Evolutionary conservation across 345 rosid genomes (phyloP).

Genomic region (Boechera stricta): DNA sequence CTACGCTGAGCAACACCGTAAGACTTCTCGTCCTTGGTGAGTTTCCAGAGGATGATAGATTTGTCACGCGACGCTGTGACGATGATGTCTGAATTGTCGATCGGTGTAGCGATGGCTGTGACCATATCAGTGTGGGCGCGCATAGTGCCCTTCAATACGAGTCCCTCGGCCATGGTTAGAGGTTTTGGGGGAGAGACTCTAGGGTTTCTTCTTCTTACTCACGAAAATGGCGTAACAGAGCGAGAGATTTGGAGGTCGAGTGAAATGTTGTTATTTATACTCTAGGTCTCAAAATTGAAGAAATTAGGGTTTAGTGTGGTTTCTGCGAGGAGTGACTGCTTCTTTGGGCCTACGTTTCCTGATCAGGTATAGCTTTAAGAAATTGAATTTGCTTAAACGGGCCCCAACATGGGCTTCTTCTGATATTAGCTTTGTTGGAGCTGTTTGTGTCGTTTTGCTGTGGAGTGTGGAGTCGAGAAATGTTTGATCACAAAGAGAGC

Average conservation of each 20-base stretch:
- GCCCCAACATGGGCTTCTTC: slow-evolving; percentile 25
- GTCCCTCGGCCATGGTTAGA: slow-evolving; percentile 67
- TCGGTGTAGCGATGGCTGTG: slow-evolving; percentile 92
- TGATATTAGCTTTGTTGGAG: neutral
- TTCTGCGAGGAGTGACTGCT: slow-evolving; percentile 17
- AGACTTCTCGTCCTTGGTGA: slow-evolving; percentile 80
- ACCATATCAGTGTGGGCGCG: slow-evolving; percentile 94
- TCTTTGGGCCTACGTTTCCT: slow-evolving; percentile 16
- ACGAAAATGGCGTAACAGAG: slow-evolving; percentile 35
- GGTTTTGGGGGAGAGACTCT: slow-evolving; percentile 8
- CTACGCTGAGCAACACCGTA: slow-evolving; percentile 89
- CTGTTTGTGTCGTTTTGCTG: neutral
- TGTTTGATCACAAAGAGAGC: neutral
- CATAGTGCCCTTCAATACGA: slow-evolving; percentile 85
- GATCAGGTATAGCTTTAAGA: neutral
- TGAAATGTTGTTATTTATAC: slow-evolving; percentile 17
- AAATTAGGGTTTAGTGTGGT: slow-evolving; percentile 36
- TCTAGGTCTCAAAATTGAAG: slow-evolving; percentile 11
- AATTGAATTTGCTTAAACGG: neutral
- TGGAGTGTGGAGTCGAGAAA: neutral
- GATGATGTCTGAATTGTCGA: slow-evolving; percentile 90
- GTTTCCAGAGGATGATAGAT: slow-evolving; percentile 90
- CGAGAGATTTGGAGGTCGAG: neutral
- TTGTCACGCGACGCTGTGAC: slow-evolving; percentile 96
- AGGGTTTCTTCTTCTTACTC: slow-evolving; percentile 18